Percentiles rank a stretch among this genome's conserved stretches.
phyloP scores from a whole-genome alignment of 129 eudicot genomes.

The Flaveria brownii region DNA sequence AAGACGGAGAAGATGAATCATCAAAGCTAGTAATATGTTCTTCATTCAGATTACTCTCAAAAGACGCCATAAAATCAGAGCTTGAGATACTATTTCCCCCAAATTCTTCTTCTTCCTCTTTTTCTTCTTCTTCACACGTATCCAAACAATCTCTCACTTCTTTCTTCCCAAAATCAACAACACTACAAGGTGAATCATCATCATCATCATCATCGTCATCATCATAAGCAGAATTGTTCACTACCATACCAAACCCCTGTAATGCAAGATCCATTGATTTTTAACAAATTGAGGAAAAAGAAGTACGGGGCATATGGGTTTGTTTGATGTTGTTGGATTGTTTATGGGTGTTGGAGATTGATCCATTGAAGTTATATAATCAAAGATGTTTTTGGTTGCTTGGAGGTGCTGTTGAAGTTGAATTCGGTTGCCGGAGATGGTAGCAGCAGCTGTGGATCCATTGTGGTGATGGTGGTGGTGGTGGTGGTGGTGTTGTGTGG shows the following conservation, averaged over 20 bases:
- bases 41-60: constrained; percentile 37
- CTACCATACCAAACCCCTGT: constrained; percentile 52
- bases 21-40: constrained; percentile 50
- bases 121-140: constrained; percentile 28
- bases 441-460: no score
- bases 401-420: constrained; percentile 28
- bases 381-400: constrained; percentile 39
- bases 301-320: constrained; percentile 31
- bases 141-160: constrained; percentile 32
- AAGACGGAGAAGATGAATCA: constrained; percentile 50
- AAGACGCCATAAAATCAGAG: constrained; percentile 50
- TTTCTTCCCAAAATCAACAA: constrained; percentile 33
- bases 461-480: no score
- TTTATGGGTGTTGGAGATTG: constrained; percentile 22
- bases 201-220: constrained; percentile 13
- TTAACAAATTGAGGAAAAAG: background rate
- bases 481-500: no score
- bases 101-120: constrained; percentile 41
- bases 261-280: constrained; percentile 39
- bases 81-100: constrained; percentile 44
- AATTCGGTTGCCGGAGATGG: no score
- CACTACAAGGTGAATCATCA: constrained; percentile 40
- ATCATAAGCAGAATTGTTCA: constrained; percentile 60
- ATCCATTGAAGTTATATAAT: constrained; percentile 35
- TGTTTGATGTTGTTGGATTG: constrained; percentile 20